These are phyloP conservation scores for Thielaviopsis euricoi DNA, from an alignment of 2,329 filamentous ascomycete genomes.

Conservation along the genomic window DNA sequence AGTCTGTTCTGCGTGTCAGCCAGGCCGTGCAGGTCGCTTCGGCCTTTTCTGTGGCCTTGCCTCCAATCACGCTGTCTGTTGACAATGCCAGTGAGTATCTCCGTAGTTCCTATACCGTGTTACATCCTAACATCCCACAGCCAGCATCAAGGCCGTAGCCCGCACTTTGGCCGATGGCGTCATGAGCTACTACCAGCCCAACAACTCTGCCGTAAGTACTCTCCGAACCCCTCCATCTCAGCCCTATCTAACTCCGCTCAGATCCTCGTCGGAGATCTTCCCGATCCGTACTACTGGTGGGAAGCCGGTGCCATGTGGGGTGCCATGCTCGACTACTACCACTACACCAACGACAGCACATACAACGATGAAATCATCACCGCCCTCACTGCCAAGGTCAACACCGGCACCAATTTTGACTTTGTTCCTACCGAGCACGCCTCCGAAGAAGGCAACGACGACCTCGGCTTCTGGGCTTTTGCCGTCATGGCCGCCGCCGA, in stretches of 20 bases:
- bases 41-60: constrained; percentile 4
- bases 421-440: constrained; percentile 41
- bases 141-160: constrained; percentile 44
- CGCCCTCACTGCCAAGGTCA: constrained; percentile 38
- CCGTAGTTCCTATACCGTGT: neutral
- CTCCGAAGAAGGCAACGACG: constrained; percentile 54
- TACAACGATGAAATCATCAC: constrained; percentile 45
- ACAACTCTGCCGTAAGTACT: constrained; percentile 18
- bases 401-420: constrained; percentile 39
- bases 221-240: constrained; percentile 11
- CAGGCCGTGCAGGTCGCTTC: neutral
- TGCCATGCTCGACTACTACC: constrained; percentile 53
- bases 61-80: constrained; percentile 1
- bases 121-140: constrained; percentile 21
- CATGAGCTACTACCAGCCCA: constrained; percentile 49
- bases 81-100: constrained; percentile 7
- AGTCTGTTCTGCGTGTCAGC: neutral
- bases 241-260: neutral
- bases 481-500: constrained; percentile 52
- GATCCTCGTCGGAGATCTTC: constrained; percentile 37
- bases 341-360: constrained; percentile 43
- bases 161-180: constrained; percentile 42
- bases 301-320: constrained; percentile 49
- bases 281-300: constrained; percentile 54
- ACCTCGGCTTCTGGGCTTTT: constrained; percentile 60